Conservation (phyloP, 805 yeast species). For the Cyberlindnera xishuangbannaensis region DNA sequence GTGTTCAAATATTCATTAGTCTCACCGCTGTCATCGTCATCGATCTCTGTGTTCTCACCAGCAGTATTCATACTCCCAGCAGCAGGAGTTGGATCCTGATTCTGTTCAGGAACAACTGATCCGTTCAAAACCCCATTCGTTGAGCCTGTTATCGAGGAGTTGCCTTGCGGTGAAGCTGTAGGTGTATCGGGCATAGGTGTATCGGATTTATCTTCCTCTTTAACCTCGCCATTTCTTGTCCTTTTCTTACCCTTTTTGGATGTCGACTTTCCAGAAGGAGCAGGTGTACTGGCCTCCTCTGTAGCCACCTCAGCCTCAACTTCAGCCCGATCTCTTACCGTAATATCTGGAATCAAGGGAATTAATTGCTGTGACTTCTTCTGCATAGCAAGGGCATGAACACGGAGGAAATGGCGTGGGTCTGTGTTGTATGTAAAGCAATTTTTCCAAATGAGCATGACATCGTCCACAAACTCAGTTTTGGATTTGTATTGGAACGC, state of each 20-base stretch:
- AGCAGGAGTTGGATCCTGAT: slow-evolving; percentile 3
- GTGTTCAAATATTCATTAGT: slow-evolving; percentile 38
- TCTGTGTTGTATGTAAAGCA: slow-evolving; percentile 92
- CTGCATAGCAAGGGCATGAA: slow-evolving; percentile 95
- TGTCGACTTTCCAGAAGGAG: slow-evolving; percentile 27
- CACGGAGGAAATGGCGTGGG: slow-evolving; percentile 85
- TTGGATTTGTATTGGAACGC: slow-evolving; percentile 77
- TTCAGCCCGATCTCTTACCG: slow-evolving; percentile 65
- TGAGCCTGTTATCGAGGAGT: no score
- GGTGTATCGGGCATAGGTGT: slow-evolving; percentile 8
- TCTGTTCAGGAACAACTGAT: neutral
- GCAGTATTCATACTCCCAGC: slow-evolving; percentile 2
- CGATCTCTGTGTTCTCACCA: slow-evolving; percentile 10
- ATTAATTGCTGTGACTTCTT: slow-evolving; percentile 70
- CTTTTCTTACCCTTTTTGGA: slow-evolving; percentile 37
- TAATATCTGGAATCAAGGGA: slow-evolving; percentile 87
- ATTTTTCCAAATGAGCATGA: slow-evolving; percentile 93
- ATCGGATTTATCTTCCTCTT: slow-evolving; percentile 12
- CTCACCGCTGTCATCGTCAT: slow-evolving; percentile 32
- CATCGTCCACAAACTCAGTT: slow-evolving; percentile 87
- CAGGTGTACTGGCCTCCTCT: slow-evolving; percentile 23
- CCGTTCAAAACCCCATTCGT: no score
- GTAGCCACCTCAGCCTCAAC: slow-evolving; percentile 44
- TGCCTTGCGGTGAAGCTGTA: slow-evolving; percentile 4
- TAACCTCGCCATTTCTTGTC: slow-evolving; percentile 31